A percentile compares a stretch with the other conserved stretches of the same genome.
Conservation (phyloP, 257 asterid species). For the Penstemon eatonii region DNA sequence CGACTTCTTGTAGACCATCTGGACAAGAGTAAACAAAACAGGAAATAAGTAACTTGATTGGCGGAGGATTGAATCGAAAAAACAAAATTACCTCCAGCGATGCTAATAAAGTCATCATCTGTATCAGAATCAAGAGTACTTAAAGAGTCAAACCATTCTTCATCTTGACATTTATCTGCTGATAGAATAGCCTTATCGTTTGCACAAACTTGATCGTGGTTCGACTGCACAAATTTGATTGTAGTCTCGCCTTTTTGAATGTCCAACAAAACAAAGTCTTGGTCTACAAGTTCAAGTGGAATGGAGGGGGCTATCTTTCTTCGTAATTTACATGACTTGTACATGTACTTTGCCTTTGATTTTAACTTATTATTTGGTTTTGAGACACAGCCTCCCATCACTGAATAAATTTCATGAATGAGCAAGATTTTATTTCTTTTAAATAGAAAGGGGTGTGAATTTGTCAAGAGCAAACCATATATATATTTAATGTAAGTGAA, state of each 20-base stretch:
- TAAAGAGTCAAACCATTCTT: conserved; percentile 77
- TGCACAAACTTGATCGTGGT: conserved; percentile 31
- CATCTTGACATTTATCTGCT: conserved; percentile 59
- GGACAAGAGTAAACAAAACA: conserved; percentile 19
- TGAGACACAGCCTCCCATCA: conserved; percentile 89
- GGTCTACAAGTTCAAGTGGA: conserved; percentile 49
- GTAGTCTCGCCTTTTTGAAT: conserved; percentile 20
- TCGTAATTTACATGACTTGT: conserved; percentile 51
- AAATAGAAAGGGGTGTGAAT: conserved; percentile 20
- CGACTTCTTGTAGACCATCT: conserved; percentile 37
- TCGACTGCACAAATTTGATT: conserved; percentile 23
- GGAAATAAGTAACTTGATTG: background rate
- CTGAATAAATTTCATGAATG: conserved; percentile 31
- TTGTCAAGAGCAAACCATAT: conserved; percentile 31
- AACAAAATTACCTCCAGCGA: conserved; percentile 52
- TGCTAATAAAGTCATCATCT: conserved; percentile 75
- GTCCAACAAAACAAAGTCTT: conserved; percentile 37
- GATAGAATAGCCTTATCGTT: conserved; percentile 33
- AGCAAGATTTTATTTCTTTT: background rate
- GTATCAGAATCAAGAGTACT: conserved; percentile 76
- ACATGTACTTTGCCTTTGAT: conserved; percentile 51
- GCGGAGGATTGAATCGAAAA: background rate
- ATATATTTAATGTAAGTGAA: conserved; percentile 20
- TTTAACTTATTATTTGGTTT: conserved; percentile 55
- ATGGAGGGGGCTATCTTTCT: conserved; percentile 59